Base-by-base conservation (phyloP, 2,329 filamentous ascomycete species). In the Fusarium pininemorale region DNA sequence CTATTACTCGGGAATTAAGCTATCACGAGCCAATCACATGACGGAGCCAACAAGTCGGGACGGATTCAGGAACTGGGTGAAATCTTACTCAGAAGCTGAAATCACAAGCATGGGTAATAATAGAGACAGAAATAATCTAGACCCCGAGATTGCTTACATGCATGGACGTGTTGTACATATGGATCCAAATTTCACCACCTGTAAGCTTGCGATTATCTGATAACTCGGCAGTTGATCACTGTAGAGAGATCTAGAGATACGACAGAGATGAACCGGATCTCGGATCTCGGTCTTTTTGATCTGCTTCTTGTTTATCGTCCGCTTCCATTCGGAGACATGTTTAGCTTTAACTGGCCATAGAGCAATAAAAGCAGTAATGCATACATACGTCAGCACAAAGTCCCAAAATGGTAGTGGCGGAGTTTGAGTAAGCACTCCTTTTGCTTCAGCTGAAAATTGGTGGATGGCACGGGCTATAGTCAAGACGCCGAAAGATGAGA, bases 401-500 rank as follows among this genome's bases (percentile, higher is more conserved):
- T n/a, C 30, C 42, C 44, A 28, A 51, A 59, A 24, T 22, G 56
- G 56, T 24, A 30, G 56, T 51, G 56, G 56, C 56, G 20, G 42
- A 59, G n/a, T 35, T 37, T 12, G 28, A 35, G 55, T 37, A 30
- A 50, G 55, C 55, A 58, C 56, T 30, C 26, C 32, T 37, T 59
- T 51, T 28, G 42, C 24, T 67, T 28, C 20, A 41, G 53, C 54
- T 67, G 35, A 22, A 35, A 58, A 26, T 28, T 22, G n/a, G 18
- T 14, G 26, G 9, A 51, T 60, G 45, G 30, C 39, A 47, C 63
- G 65, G 65, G n/a, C 63, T 68, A 67, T 68, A 67, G 51, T 62
- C 63, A 68, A 68, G 65, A 62, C 45, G n/a, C 65, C 65, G 65
- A 39, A 32, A 41, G 39, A 57, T 41, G 35, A 68, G 32, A 62